Percentiles rank a stretch among this genome's conserved stretches.
Evolutionary conservation across 805 yeast species (phyloP).

Genomic region (Ogataea polymorpha): DNA sequence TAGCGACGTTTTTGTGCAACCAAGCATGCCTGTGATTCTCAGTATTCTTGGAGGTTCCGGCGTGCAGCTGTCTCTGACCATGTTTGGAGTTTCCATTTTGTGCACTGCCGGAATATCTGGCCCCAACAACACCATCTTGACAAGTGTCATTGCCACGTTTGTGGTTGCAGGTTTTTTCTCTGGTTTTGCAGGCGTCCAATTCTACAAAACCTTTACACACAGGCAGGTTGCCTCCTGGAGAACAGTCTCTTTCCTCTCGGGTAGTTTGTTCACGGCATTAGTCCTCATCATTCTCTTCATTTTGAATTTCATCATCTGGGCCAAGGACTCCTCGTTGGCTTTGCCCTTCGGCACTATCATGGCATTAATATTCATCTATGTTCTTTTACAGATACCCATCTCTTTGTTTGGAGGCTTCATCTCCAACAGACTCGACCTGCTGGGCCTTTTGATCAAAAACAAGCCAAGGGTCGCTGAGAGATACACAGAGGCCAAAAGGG

Average conservation of each 20-base stretch:
- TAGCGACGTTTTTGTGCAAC: conserved; percentile 53
- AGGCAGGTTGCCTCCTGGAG: conserved; percentile 38
- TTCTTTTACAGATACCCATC: conserved; percentile 69
- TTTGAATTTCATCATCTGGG: conserved; percentile 72
- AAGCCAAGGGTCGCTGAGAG: conserved; percentile 11
- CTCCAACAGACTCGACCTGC: conserved; percentile 26
- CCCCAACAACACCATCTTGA: conserved; percentile 61
- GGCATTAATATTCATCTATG: conserved; percentile 54
- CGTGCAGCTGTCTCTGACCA: conserved; percentile 64
- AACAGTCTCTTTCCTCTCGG: conserved; percentile 42
- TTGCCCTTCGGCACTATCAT: conserved; percentile 76
- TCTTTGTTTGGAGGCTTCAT: conserved; percentile 68
- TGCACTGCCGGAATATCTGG: conserved; percentile 59
- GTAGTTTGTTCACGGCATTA: conserved; percentile 45
- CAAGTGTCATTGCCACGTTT: conserved; percentile 58
- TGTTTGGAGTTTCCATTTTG: conserved; percentile 56
- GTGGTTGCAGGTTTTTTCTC: conserved; percentile 71
- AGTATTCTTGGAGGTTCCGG: conserved; percentile 70
- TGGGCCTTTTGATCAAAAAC: conserved; percentile 14
- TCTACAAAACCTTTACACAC: conserved; percentile 53
- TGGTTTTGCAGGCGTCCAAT: conserved; percentile 66
- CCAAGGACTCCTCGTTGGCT: conserved; percentile 68
- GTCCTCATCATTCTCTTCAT: conserved; percentile 49
- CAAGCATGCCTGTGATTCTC: conserved; percentile 45
- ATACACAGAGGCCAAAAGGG: conserved; percentile 7